A percentile compares a stretch with the other conserved stretches of the same genome.
Evolutionary conservation across 192 early-diverging fungal genomes (phyloP).

Genomic region (Coemansia nantahalensis): DNA sequence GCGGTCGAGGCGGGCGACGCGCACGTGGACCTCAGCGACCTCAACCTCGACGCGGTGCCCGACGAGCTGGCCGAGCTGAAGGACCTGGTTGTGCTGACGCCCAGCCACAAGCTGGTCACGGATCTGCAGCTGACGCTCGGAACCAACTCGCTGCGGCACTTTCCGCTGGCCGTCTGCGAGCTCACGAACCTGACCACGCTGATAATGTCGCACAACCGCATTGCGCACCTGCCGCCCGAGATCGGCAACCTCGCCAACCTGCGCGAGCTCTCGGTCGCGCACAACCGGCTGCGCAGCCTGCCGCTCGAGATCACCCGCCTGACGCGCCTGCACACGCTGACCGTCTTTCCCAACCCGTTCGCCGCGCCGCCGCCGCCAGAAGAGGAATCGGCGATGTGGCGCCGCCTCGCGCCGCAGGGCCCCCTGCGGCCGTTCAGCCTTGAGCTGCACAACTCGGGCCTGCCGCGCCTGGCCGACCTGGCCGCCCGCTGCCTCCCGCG

Average conservation of each 20-base stretch:
- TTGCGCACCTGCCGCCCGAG: constrained; percentile 44
- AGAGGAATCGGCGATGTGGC: constrained; percentile 11
- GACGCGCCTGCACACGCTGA: constrained; percentile 26
- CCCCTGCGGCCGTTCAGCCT: constrained; percentile 17
- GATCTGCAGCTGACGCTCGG: constrained; percentile 39
- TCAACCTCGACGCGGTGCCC: constrained; percentile 42
- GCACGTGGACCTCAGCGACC: constrained; percentile 52
- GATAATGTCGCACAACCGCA: constrained; percentile 46
- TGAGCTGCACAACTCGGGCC: constrained; percentile 4
- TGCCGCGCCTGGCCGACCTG: constrained; percentile 42
- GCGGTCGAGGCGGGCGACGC: constrained; percentile 44
- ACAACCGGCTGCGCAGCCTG: constrained; percentile 37
- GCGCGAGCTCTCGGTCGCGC: constrained; percentile 46
- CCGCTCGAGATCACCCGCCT: constrained; percentile 38
- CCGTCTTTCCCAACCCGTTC: constrained; percentile 44
- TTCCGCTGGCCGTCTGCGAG: constrained; percentile 46
- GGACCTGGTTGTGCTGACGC: constrained; percentile 47
- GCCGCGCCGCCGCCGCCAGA: constrained; percentile 4
- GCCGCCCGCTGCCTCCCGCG: constrained; percentile 38
- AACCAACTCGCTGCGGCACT: constrained; percentile 25
- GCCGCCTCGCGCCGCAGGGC: background rate
- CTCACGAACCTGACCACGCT: constrained; percentile 53
- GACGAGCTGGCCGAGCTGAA: constrained; percentile 52
- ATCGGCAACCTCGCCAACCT: constrained; percentile 46
- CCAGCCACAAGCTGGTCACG: constrained; percentile 34